These are phyloP conservation scores for Gossypium sturtianum DNA, from an alignment of 345 rosid genomes.

Conservation along the genomic window DNA sequence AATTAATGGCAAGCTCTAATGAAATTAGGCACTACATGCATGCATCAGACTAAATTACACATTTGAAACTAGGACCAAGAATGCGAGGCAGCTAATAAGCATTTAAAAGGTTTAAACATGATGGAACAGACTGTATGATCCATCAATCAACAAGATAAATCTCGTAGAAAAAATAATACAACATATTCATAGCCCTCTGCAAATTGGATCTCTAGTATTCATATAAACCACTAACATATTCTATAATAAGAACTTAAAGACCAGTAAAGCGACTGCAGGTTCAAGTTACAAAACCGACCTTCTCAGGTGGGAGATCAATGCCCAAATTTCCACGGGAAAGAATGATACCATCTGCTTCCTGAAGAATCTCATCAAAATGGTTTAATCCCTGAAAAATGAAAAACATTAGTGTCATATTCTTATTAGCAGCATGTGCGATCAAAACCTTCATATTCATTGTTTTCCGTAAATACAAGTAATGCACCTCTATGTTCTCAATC, in stretches of 20 bases:
- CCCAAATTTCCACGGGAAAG: slow-evolving; percentile 99
- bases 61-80: not conserved
- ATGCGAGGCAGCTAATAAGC: not conserved
- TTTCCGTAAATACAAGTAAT: not conserved
- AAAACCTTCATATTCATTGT: not conserved
- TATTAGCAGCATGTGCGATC: not conserved
- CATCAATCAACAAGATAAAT: not conserved
- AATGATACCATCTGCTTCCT: slow-evolving; percentile 98
- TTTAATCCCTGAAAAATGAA: slow-evolving; percentile 58
- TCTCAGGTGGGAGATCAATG: slow-evolving; percentile 96
- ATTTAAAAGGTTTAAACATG: not conserved
- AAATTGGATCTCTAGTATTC: not conserved
- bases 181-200: not conserved
- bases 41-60: not conserved
- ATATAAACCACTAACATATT: not conserved
- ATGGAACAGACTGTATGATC: not conserved
- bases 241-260: not conserved
- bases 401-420: not conserved
- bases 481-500: slow-evolving; percentile 89
- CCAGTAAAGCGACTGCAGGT: not conserved
- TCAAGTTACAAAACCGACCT: slow-evolving; percentile 40
- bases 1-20: slow-evolving; percentile 11
- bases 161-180: not conserved
- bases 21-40: not conserved
- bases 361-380: slow-evolving; percentile 96